Evolutionary conservation across 2,329 filamentous ascomycete species (phyloP).

Genomic region (Sporothrix dimorphospora): DNA sequence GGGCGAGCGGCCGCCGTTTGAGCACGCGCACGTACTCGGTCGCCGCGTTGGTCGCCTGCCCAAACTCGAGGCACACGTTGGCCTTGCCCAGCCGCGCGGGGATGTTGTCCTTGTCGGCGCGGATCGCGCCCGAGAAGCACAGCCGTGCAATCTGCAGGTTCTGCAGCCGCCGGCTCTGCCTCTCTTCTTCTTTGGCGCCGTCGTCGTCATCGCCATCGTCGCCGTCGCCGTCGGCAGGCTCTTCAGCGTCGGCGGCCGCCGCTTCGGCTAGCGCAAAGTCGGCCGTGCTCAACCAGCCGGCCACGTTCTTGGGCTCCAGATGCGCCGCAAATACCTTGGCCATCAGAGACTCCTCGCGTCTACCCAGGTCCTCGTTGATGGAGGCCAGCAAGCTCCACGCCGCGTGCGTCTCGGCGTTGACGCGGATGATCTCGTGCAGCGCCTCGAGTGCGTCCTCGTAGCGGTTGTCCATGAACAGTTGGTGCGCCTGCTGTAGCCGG

Average conservation of each 20-base stretch:
- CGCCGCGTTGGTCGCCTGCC: conserved; percentile 57
- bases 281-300: conserved; percentile 63
- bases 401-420: conserved; percentile 68
- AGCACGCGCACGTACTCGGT: conserved; percentile 60
- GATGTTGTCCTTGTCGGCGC: conserved; percentile 60
- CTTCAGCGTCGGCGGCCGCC: conserved; percentile 44
- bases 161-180: conserved; percentile 38
- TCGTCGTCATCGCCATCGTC: conserved; percentile 47
- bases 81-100: conserved; percentile 63
- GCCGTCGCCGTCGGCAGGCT: conserved; percentile 37
- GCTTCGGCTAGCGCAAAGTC: conserved; percentile 58
- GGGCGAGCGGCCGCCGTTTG: conserved; percentile 56
- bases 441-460: conserved; percentile 62
- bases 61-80: conserved; percentile 59
- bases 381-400: conserved; percentile 66
- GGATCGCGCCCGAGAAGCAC: conserved; percentile 63
- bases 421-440: conserved; percentile 66
- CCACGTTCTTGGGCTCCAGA: conserved; percentile 62
- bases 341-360: conserved; percentile 60
- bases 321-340: conserved; percentile 65
- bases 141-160: conserved; percentile 59
- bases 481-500: conserved; percentile 67
- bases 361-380: conserved; percentile 63
- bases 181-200: conserved; percentile 29
- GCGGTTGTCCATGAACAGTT: conserved; percentile 65